Conservation (phyloP, 2,329 filamentous ascomycete genomes). For the Xylaria hypoxylon region DNA sequence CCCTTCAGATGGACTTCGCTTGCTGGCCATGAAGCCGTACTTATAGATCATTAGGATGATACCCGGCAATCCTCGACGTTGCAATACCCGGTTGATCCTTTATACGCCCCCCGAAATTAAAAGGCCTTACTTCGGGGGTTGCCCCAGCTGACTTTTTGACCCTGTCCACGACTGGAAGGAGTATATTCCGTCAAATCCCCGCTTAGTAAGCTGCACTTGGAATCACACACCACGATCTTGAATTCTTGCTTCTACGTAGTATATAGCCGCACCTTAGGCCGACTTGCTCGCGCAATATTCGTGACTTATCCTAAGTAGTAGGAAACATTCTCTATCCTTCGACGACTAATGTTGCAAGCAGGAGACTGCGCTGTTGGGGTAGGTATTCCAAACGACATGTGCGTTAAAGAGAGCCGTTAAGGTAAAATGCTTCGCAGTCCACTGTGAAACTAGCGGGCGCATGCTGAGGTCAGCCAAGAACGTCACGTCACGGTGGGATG, state of each 20-base stretch:
- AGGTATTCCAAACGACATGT: not conserved
- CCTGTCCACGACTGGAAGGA: constrained; percentile 22
- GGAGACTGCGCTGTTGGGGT: not conserved
- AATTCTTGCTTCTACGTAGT: no score
- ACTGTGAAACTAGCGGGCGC: constrained; percentile 14
- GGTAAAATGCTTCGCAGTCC: not conserved
- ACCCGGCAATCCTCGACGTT: not conserved
- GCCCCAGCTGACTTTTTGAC: constrained; percentile 15
- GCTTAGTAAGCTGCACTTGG: constrained; percentile 16
- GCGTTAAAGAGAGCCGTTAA: not conserved
- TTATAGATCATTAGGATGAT: constrained; percentile 22
- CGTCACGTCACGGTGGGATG: constrained; percentile 4
- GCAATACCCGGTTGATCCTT: constrained; percentile 3
- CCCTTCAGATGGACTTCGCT: not conserved
- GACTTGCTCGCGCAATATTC: not conserved
- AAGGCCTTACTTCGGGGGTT: not conserved
- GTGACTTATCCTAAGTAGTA: not conserved
- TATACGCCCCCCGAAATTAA: constrained; percentile 21
- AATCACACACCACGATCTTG: not conserved
- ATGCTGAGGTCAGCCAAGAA: constrained; percentile 31
- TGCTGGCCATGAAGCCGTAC: constrained; percentile 8
- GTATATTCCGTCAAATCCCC: not conserved
- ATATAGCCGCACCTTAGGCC: no score
- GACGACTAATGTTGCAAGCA: not conserved
- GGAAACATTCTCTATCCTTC: no score